Evolutionary conservation across 1,139 yeast species (phyloP).

Genomic region (Yamadazyma songkhlaensis): DNA sequence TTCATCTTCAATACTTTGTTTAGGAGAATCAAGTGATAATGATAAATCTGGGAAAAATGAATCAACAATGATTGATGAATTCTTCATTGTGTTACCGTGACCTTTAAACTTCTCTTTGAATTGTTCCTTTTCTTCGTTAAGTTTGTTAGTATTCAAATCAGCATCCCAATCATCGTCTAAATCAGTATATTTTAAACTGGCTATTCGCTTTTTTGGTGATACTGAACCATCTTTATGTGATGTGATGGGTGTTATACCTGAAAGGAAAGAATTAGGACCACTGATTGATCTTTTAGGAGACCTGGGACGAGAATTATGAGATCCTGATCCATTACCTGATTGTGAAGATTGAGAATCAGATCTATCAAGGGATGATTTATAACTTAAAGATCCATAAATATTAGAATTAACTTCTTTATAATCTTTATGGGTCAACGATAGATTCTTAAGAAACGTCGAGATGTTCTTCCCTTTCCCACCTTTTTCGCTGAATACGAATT

Average conservation of each 20-base stretch:
- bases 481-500: conserved; percentile 63
- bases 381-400: conserved; percentile 41
- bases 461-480: conserved; percentile 68
- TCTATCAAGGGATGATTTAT: conserved; percentile 11
- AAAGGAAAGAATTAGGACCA: conserved; percentile 12
- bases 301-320: neutral
- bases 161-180: conserved; percentile 94
- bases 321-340: no score
- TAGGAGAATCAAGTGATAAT: conserved; percentile 14
- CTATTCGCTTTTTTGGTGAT: conserved; percentile 9
- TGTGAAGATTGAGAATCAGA: neutral
- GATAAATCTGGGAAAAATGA: conserved; percentile 39
- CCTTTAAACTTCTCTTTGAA: conserved; percentile 9
- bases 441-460: conserved; percentile 54
- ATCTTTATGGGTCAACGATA: conserved; percentile 33
- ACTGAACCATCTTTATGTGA: conserved; percentile 5
- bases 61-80: conserved; percentile 37
- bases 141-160: conserved; percentile 45
- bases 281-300: conserved; percentile 23
- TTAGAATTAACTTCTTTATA: conserved; percentile 33
- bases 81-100: conserved; percentile 10
- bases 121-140: conserved; percentile 23
- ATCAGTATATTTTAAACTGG: conserved; percentile 46
- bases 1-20: conserved; percentile 11
- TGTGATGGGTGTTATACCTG: conserved; percentile 10